A percentile compares a stretch with the other conserved stretches of the same genome.
These are phyloP conservation scores for Suillus ampliporus DNA, from an alignment of 768 basidiomycete genomes.

Conservation along the genomic window DNA sequence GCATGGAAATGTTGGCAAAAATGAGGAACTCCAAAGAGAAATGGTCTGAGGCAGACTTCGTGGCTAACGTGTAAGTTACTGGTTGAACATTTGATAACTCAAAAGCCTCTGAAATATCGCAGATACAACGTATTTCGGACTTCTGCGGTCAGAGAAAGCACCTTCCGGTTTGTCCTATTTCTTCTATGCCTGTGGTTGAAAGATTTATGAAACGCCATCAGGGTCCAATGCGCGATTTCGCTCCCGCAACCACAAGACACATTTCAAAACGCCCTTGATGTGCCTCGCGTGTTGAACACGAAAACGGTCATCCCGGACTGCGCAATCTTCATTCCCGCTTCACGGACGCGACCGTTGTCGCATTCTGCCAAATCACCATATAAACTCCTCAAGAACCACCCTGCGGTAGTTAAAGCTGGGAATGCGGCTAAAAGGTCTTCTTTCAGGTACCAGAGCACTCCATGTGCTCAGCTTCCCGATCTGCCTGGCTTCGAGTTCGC, in stretches of 20 bases:
- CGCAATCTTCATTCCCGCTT: slow-evolving; percentile 50
- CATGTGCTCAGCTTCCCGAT: slow-evolving; percentile 52
- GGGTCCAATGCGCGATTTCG: slow-evolving; percentile 53
- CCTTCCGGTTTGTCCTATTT: slow-evolving; percentile 44
- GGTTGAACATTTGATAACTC: not conserved
- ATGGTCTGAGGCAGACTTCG: slow-evolving; percentile 61
- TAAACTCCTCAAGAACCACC: slow-evolving; percentile 50
- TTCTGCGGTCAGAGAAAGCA: slow-evolving; percentile 47
- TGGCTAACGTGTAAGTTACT: slow-evolving; percentile 54
- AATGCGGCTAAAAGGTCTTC: slow-evolving; percentile 48
- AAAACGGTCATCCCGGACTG: slow-evolving; percentile 56
- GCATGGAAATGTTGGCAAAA: slow-evolving; percentile 50
- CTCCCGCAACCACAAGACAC: slow-evolving; percentile 50
- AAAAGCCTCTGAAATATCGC: not conserved
- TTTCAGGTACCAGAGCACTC: slow-evolving; percentile 57
- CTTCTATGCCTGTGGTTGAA: not conserved
- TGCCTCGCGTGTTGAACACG: slow-evolving; percentile 47
- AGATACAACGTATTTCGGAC: slow-evolving; percentile 58
- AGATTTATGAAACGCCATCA: slow-evolving; percentile 21
- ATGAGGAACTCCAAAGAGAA: slow-evolving; percentile 53
- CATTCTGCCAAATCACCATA: slow-evolving; percentile 51
- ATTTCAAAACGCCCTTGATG: slow-evolving; percentile 31
- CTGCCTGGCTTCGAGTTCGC: slow-evolving; percentile 56
- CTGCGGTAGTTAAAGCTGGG: slow-evolving; percentile 41
- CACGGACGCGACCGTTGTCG: slow-evolving; percentile 46